These are phyloP conservation scores for Maudiozyma pseudohumilis DNA, from an alignment of 805 yeast genomes.

Conservation along the genomic window DNA sequence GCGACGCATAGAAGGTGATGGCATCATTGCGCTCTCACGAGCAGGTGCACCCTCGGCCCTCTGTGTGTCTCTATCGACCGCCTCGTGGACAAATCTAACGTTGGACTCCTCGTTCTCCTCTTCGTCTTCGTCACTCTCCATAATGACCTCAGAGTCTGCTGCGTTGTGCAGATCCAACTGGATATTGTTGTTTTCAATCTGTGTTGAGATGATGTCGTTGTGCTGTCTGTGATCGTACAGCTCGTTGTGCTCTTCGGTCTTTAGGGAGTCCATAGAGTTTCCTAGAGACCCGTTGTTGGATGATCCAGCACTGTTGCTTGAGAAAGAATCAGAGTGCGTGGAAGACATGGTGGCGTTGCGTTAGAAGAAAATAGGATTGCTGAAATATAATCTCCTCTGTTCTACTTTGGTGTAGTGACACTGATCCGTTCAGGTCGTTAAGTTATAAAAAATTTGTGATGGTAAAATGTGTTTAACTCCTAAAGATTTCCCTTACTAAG, in stretches of 20 bases:
- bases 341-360: slow-evolving; percentile 4
- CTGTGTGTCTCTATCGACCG: neutral
- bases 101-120: neutral
- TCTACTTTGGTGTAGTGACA: no score
- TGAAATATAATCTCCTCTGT: no score
- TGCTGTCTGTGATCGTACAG: slow-evolving; percentile 42
- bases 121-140: neutral
- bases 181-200: slow-evolving; percentile 13
- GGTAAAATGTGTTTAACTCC: neutral
- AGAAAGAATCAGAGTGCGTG: slow-evolving; percentile 3
- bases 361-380: no score
- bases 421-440: no score
- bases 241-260: slow-evolving; percentile 31
- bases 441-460: neutral
- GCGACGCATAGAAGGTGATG: neutral
- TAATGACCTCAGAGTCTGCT: slow-evolving; percentile 1
- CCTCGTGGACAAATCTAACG: neutral
- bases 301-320: neutral
- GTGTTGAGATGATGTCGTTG: slow-evolving; percentile 33
- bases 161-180: neutral
- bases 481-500: neutral
- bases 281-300: slow-evolving; percentile 10
- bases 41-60: neutral
- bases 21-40: neutral
- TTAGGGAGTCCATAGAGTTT: slow-evolving; percentile 30